These are phyloP conservation scores for Stemphylium beticola DNA, from an alignment of 2,329 filamentous ascomycete genomes.

Conservation along the genomic window DNA sequence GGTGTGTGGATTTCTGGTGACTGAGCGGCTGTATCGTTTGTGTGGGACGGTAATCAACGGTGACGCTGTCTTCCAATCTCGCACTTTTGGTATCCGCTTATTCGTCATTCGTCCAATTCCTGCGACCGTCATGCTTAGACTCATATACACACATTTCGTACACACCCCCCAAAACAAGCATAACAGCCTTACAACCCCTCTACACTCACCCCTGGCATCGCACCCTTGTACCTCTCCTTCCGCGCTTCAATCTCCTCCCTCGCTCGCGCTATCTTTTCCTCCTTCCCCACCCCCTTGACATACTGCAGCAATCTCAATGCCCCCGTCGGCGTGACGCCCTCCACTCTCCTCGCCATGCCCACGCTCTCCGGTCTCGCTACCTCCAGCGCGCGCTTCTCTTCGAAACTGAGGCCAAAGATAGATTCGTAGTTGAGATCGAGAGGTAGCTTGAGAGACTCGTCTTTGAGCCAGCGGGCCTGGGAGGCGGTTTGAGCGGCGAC, in stretches of 20 bases:
- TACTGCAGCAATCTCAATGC: conserved; percentile 65
- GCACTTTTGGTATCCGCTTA: no score
- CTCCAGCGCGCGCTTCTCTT: conserved; percentile 75
- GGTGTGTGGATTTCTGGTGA: no score
- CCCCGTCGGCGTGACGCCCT: conserved; percentile 69
- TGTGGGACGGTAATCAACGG: no score
- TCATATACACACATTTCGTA: background rate
- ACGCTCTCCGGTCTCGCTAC: conserved; percentile 79
- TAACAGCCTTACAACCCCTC: conserved; percentile 11
- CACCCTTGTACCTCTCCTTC: conserved; percentile 36
- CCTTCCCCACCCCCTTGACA: conserved; percentile 58
- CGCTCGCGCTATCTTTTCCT: conserved; percentile 34
- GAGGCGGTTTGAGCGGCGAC: conserved; percentile 73
- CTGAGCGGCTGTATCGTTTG: no score
- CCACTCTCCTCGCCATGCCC: conserved; percentile 85
- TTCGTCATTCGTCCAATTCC: no score
- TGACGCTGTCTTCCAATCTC: no score
- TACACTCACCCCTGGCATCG: conserved; percentile 6
- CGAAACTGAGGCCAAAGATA: conserved; percentile 76
- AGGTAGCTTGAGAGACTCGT: conserved; percentile 78
- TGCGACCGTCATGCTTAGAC: no score
- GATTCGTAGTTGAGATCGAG: conserved; percentile 75
- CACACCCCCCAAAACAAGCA: background rate
- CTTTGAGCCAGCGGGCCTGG: conserved; percentile 71
- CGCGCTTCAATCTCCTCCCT: conserved; percentile 40